Evolutionary conservation across 2,329 filamentous ascomycete species (phyloP), one percentile per base, ranked within the genome.

Genomic region (Stachybotrys echinatus): DNA sequence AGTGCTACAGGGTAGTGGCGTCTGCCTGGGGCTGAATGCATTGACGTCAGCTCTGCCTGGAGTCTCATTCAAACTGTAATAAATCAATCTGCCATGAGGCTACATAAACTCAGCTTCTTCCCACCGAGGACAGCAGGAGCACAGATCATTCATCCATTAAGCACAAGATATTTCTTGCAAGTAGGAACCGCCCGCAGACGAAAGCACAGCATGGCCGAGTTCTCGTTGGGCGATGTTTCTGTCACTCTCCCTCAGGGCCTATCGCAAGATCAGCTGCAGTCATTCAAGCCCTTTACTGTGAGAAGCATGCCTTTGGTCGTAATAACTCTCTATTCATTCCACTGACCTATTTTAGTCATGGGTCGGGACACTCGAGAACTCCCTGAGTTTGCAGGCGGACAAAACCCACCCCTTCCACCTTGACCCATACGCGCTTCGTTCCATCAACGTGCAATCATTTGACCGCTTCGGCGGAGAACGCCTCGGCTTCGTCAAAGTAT

Each of bases 401-500:
- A 38, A 65, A 4, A 54, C 63, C 18, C 77, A 82, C 56, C 74
- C 77, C 6, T 84, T 84, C 68, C 71, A 80, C 64, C 12, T 56
- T 0, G 71, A 76, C 50, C 79, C 80, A 1, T 84, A 83, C 62
- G 50, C 59, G 6, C 74, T 84, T 0, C 73, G 69, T 47, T 68
- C 68, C 52, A 66, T 84, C 53, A 73, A 67, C 0, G 58, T 84
- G 49, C 79, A 84, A 59, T 70, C 77, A 18, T 75, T 73, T 54
- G 80, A 83, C 59, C 63, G 72, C 23, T 84, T 81, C 54, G 73
- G 74, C 23, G 53, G 54, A 20, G 47, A 54, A 10, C 69, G 72
- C 2, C 61, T 84, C 14, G 80, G 80, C 42, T 85, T 85, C 60
- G 58, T 84, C 20, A 84, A 84, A 54, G 62, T 84, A 37, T 65